Evolutionary conservation across 2,329 filamentous ascomycete species (phyloP), one percentile per base, ranked within the genome.

Genomic region (Grosmannia serpens): DNA sequence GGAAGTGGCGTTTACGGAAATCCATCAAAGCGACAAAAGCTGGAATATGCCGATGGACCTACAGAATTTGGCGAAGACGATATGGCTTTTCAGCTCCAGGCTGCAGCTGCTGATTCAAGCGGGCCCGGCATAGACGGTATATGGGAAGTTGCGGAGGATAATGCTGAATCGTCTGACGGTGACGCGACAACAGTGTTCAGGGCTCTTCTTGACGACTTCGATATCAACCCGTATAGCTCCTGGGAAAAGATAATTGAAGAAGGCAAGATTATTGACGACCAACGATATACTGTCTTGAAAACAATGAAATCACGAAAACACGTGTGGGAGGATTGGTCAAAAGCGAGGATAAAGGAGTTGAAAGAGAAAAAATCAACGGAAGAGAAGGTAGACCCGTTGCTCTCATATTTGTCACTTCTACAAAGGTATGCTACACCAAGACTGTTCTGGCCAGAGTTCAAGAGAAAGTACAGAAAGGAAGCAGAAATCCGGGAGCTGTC

Each of bases 401-500:
- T 96, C 63, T 84, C 86, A 1, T 99, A 95, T 70, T 74, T 97
- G 61, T 80, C 82, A 0, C 87, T 99, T 62, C 76, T 99, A 33
- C 84, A 92, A 62, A 82, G 86, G 54, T 82, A 90, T 64, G 92
- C 91, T 0, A 94, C 86, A 0, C 87, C 89, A 0, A 97, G 96
- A 73, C 79, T 99, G 1, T 99, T 95, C 76, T 99, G 94, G 94
- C 87, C 89, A 0, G 94, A 99, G 69, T 99, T 99, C 73, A 90
- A 89, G 66, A 80, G 94, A 38, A 99, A 96, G 69, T 94, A 84
- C 72, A 87, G 87, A 64, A 91, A 87, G 63, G 91, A 95, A 63
- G 71, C 81, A 0, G 81, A 85, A 56, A 91, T 99, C 87, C 87
- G 86, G 61, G 87, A 92, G 60, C 75, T 82, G 33, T 81, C 78